Base-by-base conservation (phyloP, 73 alveolate species). In the Urostyla sp. region DNA sequence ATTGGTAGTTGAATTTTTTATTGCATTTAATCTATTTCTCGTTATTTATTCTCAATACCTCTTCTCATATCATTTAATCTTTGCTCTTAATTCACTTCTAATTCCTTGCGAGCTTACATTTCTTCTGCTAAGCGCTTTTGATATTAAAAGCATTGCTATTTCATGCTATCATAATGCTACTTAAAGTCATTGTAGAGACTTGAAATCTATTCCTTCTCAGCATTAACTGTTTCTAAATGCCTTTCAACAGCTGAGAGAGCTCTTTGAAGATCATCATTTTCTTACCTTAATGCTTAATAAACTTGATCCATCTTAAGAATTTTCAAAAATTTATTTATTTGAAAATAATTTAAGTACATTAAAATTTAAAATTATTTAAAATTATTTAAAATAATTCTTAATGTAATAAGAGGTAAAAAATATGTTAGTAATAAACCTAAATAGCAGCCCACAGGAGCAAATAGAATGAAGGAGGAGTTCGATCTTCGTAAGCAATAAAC, bases 1-100 rank as follows among this genome's bases (percentile, higher is more conserved):
- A 90, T 40, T 3, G 94, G 93, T 32, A 87, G 87, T 37, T 84
- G 46, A 80, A 88, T 77, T 40, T 90, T 80, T 0, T 75, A 30
- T 52, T 90, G 88, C 83, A 90, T 80, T 61, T 67, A 83, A 1
- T 90, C 96, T 44, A 90, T 54, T 50, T 90, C 96, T 24, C 89
- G 66, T 55, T 90, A 58, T 40, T 78, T 72, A 28, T 63, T 59
- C n/a, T 90, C 96, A 0, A 90, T 75, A 8, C 74, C 67, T 15
- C 78, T 37, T 55, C 83, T 90, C 53, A 90, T 75, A 40, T 75
- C 77, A 26, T 46, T 75, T 16, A 80, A 49, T 46, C 85, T 72
- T 15, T 60, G 51, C 52, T 90, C 96, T 48, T 67, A 69, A 6
- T 53, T 15, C 15, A 50, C 35, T 40, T 69, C 82, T 1, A 73